These are phyloP conservation scores for Daldinia childiae DNA, from an alignment of 495 filamentous ascomycete species.

Conservation along the genomic window DNA sequence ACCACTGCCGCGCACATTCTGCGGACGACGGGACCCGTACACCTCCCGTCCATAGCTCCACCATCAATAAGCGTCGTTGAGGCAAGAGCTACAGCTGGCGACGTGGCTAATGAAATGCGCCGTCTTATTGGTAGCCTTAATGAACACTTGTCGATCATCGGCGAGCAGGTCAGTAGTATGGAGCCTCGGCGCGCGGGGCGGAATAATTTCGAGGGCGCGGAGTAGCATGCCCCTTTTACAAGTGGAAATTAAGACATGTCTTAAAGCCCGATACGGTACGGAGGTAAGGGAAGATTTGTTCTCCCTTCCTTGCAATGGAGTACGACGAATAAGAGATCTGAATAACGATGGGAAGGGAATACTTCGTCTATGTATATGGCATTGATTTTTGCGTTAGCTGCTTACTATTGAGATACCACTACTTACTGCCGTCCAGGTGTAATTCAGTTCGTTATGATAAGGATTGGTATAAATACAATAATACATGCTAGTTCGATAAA, in stretches of 20 bases:
- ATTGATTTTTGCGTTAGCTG: neutral
- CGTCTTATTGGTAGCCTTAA: constrained; percentile 60
- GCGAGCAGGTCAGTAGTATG: constrained; percentile 45
- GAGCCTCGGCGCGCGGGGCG: constrained; percentile 38
- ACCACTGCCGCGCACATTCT: neutral
- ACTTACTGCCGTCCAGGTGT: neutral
- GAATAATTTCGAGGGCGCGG: constrained; percentile 24
- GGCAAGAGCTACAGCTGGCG: constrained; percentile 58
- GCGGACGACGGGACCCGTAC: neutral
- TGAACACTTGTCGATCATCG: constrained; percentile 52
- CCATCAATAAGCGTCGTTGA: constrained; percentile 62
- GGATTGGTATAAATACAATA: neutral
- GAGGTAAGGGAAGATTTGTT: neutral
- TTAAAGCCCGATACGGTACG: neutral
- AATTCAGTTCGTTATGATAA: neutral
- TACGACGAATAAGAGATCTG: neutral
- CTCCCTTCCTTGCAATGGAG: neutral
- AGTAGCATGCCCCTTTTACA: neutral
- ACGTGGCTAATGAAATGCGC: constrained; percentile 65
- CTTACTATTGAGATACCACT: constrained; percentile 28
- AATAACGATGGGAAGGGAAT: neutral
- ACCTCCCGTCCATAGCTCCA: constrained; percentile 53
- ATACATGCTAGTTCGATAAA: neutral
- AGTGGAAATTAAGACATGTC: neutral
- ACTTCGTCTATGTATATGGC: neutral